These are phyloP conservation scores for Amyloporia xantha DNA, from an alignment of 768 basidiomycete genomes.

Conservation along the genomic window DNA sequence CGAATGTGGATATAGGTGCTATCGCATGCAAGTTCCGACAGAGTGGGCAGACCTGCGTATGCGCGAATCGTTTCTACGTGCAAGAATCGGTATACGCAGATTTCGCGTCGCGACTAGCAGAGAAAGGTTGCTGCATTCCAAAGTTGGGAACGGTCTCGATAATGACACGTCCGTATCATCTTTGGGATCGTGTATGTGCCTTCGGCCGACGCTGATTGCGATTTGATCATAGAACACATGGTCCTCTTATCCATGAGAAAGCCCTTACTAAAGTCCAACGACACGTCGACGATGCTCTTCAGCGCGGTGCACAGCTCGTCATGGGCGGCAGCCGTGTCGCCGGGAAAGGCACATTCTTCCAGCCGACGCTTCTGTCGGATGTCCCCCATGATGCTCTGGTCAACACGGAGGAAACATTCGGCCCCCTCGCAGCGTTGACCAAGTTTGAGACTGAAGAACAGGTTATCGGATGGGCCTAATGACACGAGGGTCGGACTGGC, in stretches of 20 bases:
- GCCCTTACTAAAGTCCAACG: conserved; percentile 80
- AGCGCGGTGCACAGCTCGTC: conserved; percentile 80
- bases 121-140: conserved; percentile 77
- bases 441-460: conserved; percentile 95
- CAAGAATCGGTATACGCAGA: conserved; percentile 89
- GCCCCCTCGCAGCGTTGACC: conserved; percentile 80
- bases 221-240: conserved; percentile 71
- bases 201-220: too few species aligned
- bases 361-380: conserved; percentile 84
- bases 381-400: conserved; percentile 64
- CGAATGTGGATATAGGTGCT: conserved; percentile 41
- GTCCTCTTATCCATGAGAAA: conserved; percentile 84
- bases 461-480: conserved; percentile 82
- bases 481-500: conserved; percentile 79
- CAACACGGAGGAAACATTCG: conserved; percentile 89
- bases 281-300: conserved; percentile 86
- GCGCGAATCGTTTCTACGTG: conserved; percentile 89
- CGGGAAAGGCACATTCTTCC: conserved; percentile 61
- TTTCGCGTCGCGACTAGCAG: conserved; percentile 81
- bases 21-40: conserved; percentile 74
- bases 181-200: not conserved
- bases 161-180: conserved; percentile 57
- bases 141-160: conserved; percentile 84
- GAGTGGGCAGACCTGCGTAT: conserved; percentile 81
- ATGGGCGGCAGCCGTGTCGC: conserved; percentile 76